Conservation (phyloP, 208 protist genomes). For the Tritrichomonas foetus region DNA sequence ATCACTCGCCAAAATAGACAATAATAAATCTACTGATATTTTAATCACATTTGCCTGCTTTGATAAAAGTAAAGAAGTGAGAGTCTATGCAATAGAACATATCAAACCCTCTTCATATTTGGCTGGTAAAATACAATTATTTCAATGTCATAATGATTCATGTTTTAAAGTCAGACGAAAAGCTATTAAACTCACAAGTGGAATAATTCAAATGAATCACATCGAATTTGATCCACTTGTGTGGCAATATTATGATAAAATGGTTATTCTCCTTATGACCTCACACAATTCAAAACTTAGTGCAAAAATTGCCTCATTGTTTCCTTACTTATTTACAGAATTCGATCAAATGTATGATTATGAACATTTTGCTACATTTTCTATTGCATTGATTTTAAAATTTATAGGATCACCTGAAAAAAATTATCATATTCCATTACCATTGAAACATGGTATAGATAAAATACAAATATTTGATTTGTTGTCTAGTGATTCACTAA, state of each 20-base stretch:
- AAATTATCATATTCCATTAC: not conserved
- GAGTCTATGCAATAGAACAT: not conserved
- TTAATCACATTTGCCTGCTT: not conserved
- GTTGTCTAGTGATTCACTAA: not conserved
- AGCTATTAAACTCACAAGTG: not conserved
- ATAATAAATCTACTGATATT: not conserved
- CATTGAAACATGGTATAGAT: not conserved
- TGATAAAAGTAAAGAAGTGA: not conserved
- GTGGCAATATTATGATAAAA: not conserved
- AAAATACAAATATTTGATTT: not conserved
- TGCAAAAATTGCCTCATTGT: not conserved
- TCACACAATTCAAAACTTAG: not conserved
- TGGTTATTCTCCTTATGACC: not conserved
- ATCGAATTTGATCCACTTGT: not conserved
- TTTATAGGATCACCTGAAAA: not conserved
- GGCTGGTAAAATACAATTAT: not conserved
- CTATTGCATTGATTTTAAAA: not conserved
- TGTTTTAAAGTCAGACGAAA: not conserved
- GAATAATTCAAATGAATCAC: not conserved
- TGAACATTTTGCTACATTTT: not conserved
- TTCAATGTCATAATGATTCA: not conserved
- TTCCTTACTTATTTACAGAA: not conserved
- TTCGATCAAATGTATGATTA: not conserved
- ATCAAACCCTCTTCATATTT: not conserved
- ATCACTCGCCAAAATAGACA: not conserved